Percentiles rank a stretch among this genome's conserved stretches.
phyloP scores from a whole-genome alignment of 2,329 filamentous ascomycete genomes.

The Ophiocordyceps camponoti-leonardi region DNA sequence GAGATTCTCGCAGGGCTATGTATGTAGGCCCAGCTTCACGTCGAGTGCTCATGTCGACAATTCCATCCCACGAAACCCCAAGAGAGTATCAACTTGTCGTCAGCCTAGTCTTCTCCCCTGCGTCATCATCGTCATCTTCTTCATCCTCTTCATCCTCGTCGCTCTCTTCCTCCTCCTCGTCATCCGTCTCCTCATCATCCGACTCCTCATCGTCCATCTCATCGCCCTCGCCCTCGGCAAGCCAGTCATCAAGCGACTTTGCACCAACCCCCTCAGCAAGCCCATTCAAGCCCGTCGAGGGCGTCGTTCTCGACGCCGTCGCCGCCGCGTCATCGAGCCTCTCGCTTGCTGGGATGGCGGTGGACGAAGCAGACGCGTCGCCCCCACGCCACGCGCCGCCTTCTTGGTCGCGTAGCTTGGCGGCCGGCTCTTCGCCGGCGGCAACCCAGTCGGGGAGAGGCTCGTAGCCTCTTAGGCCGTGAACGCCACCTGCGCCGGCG shows the following conservation, averaged over 20 bases:
- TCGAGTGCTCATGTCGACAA: too few relatives aligned
- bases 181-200: conserved; percentile 32
- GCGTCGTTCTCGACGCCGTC: conserved; percentile 7
- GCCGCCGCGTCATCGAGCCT: conserved; percentile 40
- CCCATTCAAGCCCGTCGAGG: conserved; percentile 31
- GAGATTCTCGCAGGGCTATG: too few relatives aligned
- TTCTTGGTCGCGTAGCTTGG: conserved; percentile 48
- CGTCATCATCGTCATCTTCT: conserved; percentile 31
- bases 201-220: conserved; percentile 22
- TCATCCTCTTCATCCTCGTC: conserved; percentile 33
- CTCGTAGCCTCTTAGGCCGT: conserved; percentile 65
- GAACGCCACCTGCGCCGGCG: conserved; percentile 54
- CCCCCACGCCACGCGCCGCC: conserved; percentile 13
- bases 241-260: conserved; percentile 86
- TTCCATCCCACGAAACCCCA: neutral
- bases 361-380: conserved; percentile 3
- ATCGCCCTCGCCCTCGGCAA: conserved; percentile 53
- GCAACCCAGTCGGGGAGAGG: conserved; percentile 71
- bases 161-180: conserved; percentile 28
- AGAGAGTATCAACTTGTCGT: conserved; percentile 20
- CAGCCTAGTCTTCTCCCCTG: conserved; percentile 28
- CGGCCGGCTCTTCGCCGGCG: conserved; percentile 63
- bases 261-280: conserved; percentile 34
- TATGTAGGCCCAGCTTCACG: too few relatives aligned
- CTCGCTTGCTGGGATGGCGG: conserved; percentile 39